These are phyloP conservation scores for Austroboletus novae-zelandiae DNA, from an alignment of 1,284 basidiomycete genomes.

Conservation along the genomic window DNA sequence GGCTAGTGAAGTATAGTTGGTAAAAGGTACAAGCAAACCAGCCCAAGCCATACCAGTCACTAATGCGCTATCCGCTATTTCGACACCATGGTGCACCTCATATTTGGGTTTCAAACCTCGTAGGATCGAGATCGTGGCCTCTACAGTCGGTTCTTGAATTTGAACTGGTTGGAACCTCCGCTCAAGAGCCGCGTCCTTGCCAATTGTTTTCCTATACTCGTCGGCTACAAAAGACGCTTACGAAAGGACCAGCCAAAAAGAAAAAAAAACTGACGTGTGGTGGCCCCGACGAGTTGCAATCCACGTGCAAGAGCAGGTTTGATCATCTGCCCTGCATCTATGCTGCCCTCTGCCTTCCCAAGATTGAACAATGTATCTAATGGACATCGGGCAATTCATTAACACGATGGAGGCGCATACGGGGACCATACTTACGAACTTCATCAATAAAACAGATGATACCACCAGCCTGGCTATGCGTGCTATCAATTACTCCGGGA, in stretches of 20 bases:
- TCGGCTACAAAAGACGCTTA: conserved; percentile 46
- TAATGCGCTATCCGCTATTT: conserved; percentile 83
- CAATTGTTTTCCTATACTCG: conserved; percentile 90
- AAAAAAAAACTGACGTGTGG: conserved; percentile 61
- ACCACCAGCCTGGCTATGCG: conserved; percentile 48
- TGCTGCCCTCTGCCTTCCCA: conserved; percentile 88
- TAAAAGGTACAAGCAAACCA: conserved; percentile 22
- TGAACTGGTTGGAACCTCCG: conserved; percentile 86
- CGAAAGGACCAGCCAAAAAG: not conserved
- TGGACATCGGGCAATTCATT: not conserved
- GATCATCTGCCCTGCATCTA: conserved; percentile 91
- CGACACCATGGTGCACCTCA: conserved; percentile 90
- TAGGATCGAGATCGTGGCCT: conserved; percentile 85
- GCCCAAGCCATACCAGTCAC: conserved; percentile 60
- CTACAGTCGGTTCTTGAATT: conserved; percentile 86
- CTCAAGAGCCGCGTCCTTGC: conserved; percentile 89
- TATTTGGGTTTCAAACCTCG: conserved; percentile 84
- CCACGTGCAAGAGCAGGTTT: conserved; percentile 86
- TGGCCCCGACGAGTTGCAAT: conserved; percentile 84
- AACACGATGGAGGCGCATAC: conserved; percentile 5
- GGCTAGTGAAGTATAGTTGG: conserved; percentile 39
- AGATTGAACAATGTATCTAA: conserved; percentile 79
- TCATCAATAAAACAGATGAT: conserved; percentile 92
- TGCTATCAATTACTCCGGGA: conserved; percentile 3
- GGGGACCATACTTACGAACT: conserved; percentile 61